phyloP scores from a whole-genome alignment of 768 basidiomycete species.

The Russula sp. region DNA sequence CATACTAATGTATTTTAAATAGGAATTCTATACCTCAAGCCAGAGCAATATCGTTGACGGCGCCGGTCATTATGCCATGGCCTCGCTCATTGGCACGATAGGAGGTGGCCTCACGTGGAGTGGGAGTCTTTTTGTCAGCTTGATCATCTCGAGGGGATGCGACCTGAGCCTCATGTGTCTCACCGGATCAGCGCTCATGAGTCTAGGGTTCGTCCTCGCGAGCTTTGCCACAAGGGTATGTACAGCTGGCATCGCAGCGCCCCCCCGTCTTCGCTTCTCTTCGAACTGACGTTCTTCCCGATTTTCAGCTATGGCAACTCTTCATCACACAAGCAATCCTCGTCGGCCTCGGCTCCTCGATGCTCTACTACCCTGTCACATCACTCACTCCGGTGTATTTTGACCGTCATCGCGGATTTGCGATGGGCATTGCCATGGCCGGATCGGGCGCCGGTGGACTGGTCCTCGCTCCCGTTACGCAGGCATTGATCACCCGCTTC shows the following conservation, averaged over 20 bases:
- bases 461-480: constrained; percentile 36
- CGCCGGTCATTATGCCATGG: constrained; percentile 33
- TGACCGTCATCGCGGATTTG: constrained; percentile 38
- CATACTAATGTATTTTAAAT: not conserved
- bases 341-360: constrained; percentile 37
- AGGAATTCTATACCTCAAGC: constrained; percentile 40
- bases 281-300: not conserved
- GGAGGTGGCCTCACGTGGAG: constrained; percentile 41
- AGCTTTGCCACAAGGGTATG: constrained; percentile 33
- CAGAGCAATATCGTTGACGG: constrained; percentile 31
- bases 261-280: too few species aligned
- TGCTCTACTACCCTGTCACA: constrained; percentile 40
- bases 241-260: not conserved
- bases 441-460: constrained; percentile 39
- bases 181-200: constrained; percentile 35
- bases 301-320: constrained; percentile 36
- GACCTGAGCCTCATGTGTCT: constrained; percentile 33
- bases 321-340: constrained; percentile 37
- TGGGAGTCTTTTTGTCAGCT: constrained; percentile 38
- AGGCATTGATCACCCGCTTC: constrained; percentile 30
- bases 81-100: constrained; percentile 37
- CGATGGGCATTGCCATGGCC: constrained; percentile 37
- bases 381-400: constrained; percentile 38
- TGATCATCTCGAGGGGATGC: constrained; percentile 31
- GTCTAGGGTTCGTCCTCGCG: constrained; percentile 35